Evolutionary conservation across 1,284 basidiomycete genomes (phyloP).

Genomic region (Sporisorium graminicola): DNA sequence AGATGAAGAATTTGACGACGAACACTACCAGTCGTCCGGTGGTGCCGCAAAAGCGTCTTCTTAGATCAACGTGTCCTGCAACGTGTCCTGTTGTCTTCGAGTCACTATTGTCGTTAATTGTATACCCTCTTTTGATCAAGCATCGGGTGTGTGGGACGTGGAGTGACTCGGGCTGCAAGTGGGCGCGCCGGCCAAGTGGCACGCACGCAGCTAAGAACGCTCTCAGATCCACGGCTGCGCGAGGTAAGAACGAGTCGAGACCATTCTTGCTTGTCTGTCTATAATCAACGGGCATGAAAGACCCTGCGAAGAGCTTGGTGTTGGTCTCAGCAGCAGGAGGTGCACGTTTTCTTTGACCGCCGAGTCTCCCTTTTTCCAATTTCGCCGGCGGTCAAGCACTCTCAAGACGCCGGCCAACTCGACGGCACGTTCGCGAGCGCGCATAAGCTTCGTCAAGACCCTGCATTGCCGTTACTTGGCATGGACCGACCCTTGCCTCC

Average conservation of each 20-base stretch:
- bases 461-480: neutral
- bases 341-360: neutral
- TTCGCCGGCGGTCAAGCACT: neutral
- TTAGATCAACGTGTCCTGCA: too few species aligned
- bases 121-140: neutral
- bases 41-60: neutral
- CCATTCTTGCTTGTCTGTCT: neutral
- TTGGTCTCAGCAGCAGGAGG: neutral
- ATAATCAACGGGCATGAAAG: neutral
- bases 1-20: slow-evolving; percentile 70
- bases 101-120: neutral
- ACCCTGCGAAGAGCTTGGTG: neutral
- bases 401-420: neutral
- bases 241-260: neutral
- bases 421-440: neutral
- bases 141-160: neutral
- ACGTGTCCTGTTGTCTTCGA: too few species aligned
- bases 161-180: neutral
- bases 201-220: neutral
- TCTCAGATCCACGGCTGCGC: neutral
- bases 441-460: neutral
- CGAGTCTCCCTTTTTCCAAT: neutral
- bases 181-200: slow-evolving; percentile 1
- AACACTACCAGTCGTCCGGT: slow-evolving; percentile 13
- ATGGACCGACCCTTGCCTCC: neutral